Base-by-base conservation (phyloP, 1,284 basidiomycete species). In the Ceratobasidium theobromae region DNA sequence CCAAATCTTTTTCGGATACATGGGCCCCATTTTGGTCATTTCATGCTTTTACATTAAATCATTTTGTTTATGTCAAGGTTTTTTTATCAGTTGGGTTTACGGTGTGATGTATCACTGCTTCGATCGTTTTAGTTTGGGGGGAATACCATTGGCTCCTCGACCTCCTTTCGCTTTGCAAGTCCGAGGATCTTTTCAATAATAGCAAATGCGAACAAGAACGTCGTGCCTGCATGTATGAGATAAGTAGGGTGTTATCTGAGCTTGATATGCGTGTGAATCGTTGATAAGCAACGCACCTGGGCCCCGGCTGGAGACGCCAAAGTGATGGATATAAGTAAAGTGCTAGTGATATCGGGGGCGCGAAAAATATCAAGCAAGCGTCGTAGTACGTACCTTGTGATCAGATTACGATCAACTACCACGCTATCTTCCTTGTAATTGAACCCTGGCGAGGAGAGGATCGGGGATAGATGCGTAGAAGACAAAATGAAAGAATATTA, bases 361-460 rank as follows among this genome's bases (percentile, higher is more conserved):
- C 8, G 18, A 45, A 45, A 11, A 45, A 48, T 68, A 88, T n/a
- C n/a, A n/a, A n/a, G n/a, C n/a, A n/a, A n/a, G n/a, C n/a, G n/a
- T n/a, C n/a, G n/a, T n/a, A n/a, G n/a, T n/a, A n/a, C n/a, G n/a
- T n/a, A n/a, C 90, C 88, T 91, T 16, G 91, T 92, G 38, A 95
- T 81, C 4, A 95, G 79, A 58, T 86, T 88, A 1, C 82, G 83
- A 1, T 89, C 88, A 14, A 89, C 78, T 32, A 93, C 90, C 8
- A 95, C 91, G 1, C 87, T 74, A 1, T 89, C 85, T 68, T 94
- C 91, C 2, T 80, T 82, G 75, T 95, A 95, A 0, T 86, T 82
- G 70, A 89, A 95, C 5, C 79, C 90, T 92, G n/a, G n/a, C n/a
- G n/a, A 57, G 21, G 65, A 40, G 40, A 4, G 8, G 27, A 27